Evolutionary conservation across 2,329 filamentous ascomycete species (phyloP).

Genomic region (Colletotrichum spinosum): DNA sequence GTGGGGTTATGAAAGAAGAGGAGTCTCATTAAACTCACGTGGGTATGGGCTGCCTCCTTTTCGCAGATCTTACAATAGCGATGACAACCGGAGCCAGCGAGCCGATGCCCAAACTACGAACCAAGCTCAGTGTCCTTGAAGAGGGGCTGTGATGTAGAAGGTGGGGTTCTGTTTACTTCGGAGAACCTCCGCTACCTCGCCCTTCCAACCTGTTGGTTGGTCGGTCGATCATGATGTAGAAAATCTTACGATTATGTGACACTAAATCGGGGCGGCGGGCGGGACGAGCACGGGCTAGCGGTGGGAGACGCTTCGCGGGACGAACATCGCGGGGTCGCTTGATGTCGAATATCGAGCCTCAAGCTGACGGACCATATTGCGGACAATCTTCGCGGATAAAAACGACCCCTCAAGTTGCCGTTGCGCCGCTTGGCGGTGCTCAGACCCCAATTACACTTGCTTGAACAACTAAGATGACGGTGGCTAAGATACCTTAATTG

Average conservation of each 20-base stretch:
- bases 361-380: not conserved
- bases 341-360: not conserved
- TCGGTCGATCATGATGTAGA: not conserved
- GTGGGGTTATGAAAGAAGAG: not conserved
- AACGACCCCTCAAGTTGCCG: conserved; percentile 4
- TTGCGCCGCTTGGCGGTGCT: conserved; percentile 2
- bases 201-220: not conserved
- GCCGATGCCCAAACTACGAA: no score
- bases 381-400: conserved; percentile 21
- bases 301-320: conserved; percentile 5
- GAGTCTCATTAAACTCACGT: conserved; percentile 3
- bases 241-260: conserved; percentile 3
- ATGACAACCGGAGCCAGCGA: no score
- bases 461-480: not conserved
- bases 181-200: conserved; percentile 1
- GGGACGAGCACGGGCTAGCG: conserved; percentile 9
- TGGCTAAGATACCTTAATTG: not conserved
- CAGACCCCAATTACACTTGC: not conserved
- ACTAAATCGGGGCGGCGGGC: conserved; percentile 1
- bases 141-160: conserved; percentile 2
- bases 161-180: conserved; percentile 5
- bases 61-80: no score
- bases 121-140: not conserved
- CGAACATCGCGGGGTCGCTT: conserved; percentile 13
- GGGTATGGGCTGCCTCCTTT: not conserved